Evolutionary conservation across 345 rosid species (phyloP), one percentile per base, ranked within the genome.

Genomic region (Hibiscus trionum): DNA sequence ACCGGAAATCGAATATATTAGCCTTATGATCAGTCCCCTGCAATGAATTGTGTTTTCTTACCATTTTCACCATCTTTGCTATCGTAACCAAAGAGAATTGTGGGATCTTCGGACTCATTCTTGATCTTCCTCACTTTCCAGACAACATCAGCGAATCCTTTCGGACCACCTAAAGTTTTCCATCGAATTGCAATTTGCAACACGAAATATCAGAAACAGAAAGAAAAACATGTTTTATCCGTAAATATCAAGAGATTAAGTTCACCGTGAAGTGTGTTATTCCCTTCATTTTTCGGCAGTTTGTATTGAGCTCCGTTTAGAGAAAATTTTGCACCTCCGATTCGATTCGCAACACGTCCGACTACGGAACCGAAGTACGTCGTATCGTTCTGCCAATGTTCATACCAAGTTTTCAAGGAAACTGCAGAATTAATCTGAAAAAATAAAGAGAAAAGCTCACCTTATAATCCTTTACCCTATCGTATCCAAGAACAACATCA

Each of bases 281-380:
- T 81, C 61, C 97, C 97, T 1, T 88, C 89, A 76, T 94, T 91
- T 69, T 85, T 59, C 42, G 72, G 77, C 9, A 90, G 77, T 69
- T 86, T 86, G 76, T 88, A 88, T 3, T 14, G 7, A 9, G 72
- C 75, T 46, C 97, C 98, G 80, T 90, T 81, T 4, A 91, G 66
- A n/a, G 79, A 59, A 19, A 39, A 39, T 39, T 77, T 73, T 26
- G 97, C 96, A 14, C 82, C 82, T 44, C 78, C 84, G 7, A 92
- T 95, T 82, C 98, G 81, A 62, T 95, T 92, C 2, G 96, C 97
- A 0, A 92, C 96, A 4, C 96, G 86, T 72, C 97, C 97, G 47
- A 95, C 89, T 0, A 90, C 75, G 31, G 91, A 91, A 50, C 99
- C 97, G 53, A 95, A 95, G 74, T 81, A 83, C 14, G 88, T 76